These are phyloP conservation scores for Pseudogymnoascus destructans DNA, from an alignment of 2,329 filamentous ascomycete species.

Conservation along the genomic window DNA sequence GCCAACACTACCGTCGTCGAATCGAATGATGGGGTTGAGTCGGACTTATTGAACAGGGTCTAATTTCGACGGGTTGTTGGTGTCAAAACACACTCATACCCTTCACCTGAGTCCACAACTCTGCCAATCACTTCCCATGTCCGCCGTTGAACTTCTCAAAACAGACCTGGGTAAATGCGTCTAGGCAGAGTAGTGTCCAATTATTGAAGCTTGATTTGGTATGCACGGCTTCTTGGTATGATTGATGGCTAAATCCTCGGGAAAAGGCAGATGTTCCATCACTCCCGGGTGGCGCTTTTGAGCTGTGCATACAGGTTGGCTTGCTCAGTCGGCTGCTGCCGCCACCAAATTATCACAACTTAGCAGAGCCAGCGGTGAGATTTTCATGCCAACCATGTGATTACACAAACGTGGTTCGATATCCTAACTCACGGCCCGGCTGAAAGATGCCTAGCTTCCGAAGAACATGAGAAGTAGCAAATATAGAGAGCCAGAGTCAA, in stretches of 20 bases:
- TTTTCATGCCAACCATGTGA: background rate
- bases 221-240: background rate
- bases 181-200: background rate
- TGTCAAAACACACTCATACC: background rate
- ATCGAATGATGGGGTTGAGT: background rate
- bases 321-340: background rate
- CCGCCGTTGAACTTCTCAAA: background rate
- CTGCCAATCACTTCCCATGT: background rate
- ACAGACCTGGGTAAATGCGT: background rate
- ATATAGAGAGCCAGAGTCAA: background rate
- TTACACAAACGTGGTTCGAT: background rate
- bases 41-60: background rate
- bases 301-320: background rate
- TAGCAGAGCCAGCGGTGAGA: background rate
- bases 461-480: background rate
- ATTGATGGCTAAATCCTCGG: background rate
- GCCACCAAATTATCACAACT: background rate
- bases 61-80: background rate
- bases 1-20: background rate
- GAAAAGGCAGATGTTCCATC: background rate
- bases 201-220: background rate
- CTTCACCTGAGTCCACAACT: background rate
- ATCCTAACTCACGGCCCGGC: background rate
- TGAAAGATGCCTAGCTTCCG: background rate
- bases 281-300: background rate